Evolutionary conservation across 2,329 filamentous ascomycete species (phyloP).

Genomic region (Ophiostoma fasciatum): DNA sequence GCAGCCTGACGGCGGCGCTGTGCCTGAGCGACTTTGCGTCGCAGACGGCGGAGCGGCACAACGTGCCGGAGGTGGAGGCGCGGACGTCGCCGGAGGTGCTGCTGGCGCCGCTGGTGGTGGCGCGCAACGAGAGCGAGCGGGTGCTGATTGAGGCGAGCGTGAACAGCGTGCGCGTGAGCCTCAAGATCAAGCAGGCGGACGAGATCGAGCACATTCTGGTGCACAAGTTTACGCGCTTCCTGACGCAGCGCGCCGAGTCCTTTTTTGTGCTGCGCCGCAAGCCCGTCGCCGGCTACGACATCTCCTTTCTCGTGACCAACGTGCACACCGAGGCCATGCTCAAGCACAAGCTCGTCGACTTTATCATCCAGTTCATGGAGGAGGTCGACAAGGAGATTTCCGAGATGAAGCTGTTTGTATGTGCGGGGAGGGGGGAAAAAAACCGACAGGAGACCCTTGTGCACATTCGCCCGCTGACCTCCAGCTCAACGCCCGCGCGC

Average conservation of each 20-base stretch:
- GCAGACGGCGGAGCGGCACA: conserved; percentile 90
- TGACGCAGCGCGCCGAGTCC: conserved; percentile 89
- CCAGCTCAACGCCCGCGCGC: conserved; percentile 86
- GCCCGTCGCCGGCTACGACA: conserved; percentile 96
- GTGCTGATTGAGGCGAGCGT: conserved; percentile 93
- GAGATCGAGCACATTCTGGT: conserved; percentile 97
- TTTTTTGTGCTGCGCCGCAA: conserved; percentile 96
- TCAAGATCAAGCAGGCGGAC: conserved; percentile 98
- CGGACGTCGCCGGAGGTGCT: conserved; percentile 86
- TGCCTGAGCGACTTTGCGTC: conserved; percentile 95
- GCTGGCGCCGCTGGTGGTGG: conserved; percentile 76
- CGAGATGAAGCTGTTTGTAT: conserved; percentile 98
- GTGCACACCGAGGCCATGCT: conserved; percentile 98
- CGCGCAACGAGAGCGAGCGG: conserved; percentile 92
- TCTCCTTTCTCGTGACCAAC: conserved; percentile 97
- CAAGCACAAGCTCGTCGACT: conserved; percentile 98
- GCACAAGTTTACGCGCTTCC: conserved; percentile 94
- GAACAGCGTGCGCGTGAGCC: conserved; percentile 93
- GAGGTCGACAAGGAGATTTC: conserved; percentile 99
- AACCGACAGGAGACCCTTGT: no score
- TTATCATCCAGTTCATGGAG: conserved; percentile 99
- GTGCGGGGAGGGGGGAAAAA: no score
- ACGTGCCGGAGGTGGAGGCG: conserved; percentile 95
- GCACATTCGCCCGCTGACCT: neutral
- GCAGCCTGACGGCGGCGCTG: conserved; percentile 83